Conservation (phyloP, 345 rosid species). For the Hypericum perforatum region DNA sequence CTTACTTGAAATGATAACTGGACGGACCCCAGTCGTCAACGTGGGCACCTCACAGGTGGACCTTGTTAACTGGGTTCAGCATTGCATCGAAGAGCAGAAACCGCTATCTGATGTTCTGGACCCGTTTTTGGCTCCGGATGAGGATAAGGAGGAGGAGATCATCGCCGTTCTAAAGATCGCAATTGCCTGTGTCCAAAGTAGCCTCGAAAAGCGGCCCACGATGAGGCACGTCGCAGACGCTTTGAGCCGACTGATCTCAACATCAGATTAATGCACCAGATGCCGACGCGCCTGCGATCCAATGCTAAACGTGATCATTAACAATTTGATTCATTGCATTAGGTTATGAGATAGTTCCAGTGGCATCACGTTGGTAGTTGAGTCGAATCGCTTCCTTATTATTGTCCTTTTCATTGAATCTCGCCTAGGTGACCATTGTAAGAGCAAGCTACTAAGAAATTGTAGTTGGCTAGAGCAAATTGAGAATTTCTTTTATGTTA, state of each 20-base stretch:
- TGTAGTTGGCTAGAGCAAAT: too few relatives aligned
- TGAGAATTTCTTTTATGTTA: too few relatives aligned
- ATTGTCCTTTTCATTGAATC: too few relatives aligned
- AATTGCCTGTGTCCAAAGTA: constrained; percentile 62
- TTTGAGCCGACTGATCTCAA: constrained; percentile 36
- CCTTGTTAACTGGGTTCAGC: constrained; percentile 71
- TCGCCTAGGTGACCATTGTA: too few relatives aligned
- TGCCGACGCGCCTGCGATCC: background rate
- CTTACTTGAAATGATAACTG: constrained; percentile 69
- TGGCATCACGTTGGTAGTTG: too few relatives aligned
- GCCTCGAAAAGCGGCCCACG: constrained; percentile 76
- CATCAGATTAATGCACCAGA: background rate
- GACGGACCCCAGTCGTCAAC: constrained; percentile 44
- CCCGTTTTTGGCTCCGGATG: constrained; percentile 59
- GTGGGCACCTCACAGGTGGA: constrained; percentile 62
- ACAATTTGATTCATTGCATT: background rate
- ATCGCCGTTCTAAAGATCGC: constrained; percentile 70
- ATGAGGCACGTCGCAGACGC: constrained; percentile 67
- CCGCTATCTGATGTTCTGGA: constrained; percentile 75
- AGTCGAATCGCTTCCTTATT: too few relatives aligned
- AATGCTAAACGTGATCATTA: background rate
- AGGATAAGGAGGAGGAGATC: constrained; percentile 77
- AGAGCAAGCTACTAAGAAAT: too few relatives aligned
- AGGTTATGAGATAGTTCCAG: background rate
- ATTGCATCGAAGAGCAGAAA: constrained; percentile 84